Base-by-base conservation (phyloP, 176 grass and related monocot genomes). In the Avena insularis region DNA sequence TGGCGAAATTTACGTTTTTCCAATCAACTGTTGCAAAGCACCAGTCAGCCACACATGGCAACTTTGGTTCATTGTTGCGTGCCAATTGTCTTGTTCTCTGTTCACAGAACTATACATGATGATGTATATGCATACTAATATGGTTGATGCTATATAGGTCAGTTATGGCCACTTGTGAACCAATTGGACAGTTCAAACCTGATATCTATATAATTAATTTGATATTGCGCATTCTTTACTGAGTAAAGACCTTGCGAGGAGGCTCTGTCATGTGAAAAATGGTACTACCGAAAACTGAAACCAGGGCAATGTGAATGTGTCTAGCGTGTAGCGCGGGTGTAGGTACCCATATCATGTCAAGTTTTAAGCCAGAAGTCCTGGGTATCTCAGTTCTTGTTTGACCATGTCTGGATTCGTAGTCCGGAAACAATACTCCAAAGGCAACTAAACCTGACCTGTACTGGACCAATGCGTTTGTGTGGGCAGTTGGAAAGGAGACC, bases 61-160 rank as follows among this genome's bases (percentile, higher is more conserved):
- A 43, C 54, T 20, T 60, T 43, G 31, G 16, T 5, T 5, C 0
- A 1, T 33, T 56, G 50, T 5, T 77, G 4, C 5, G 0, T 36
- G 25, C 51, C 77, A 79, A 58, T 23, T 79, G 77, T 79, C 55
- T 59, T 43, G 2, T 58, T 15, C 11, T 60, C 75, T 79, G 31
- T 23, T 59, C 55, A 79, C 20, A 59, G 31, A 78, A 21, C 2
- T 59, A 78, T 59, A 54, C 10, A 33, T 33, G 25, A 4, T 76
- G 8, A 8, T 54, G 23, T 1, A 48, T 73, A 49, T 3, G 0
- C 20, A 47, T 21, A 10, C 69, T 21, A 12, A 45, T 21, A 45
- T 23, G 38, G 20, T n/a, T 25, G 69, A 74, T 74, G 13, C 12
- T 49, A 8, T 75, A 50, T 50, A 27, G 29, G 20, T 19, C 15